Conservation (phyloP, 2,329 filamentous ascomycete genomes). For the Exophiala mesophila region DNA sequence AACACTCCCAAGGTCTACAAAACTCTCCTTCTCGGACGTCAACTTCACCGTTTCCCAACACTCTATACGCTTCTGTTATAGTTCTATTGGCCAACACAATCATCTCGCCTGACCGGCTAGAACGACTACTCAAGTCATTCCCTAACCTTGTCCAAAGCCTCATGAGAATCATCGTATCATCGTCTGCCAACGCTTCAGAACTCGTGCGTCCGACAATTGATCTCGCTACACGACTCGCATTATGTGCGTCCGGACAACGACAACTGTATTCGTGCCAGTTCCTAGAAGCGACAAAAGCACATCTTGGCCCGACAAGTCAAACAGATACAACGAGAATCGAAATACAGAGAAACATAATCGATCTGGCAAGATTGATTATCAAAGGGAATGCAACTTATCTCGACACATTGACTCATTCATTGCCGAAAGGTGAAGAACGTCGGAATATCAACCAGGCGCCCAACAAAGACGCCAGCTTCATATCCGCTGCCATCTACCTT, state of each 20-base stretch:
- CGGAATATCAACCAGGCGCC: not conserved
- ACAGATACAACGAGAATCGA: slow-evolving; percentile 6
- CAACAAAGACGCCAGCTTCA: not conserved
- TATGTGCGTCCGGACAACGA: slow-evolving; percentile 15
- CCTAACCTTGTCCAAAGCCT: slow-evolving; percentile 5
- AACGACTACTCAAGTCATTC: slow-evolving; percentile 1
- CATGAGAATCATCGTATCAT: not conserved
- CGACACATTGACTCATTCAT: slow-evolving; percentile 1
- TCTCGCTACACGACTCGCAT: slow-evolving; percentile 14
- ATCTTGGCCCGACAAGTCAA: slow-evolving; percentile 6
- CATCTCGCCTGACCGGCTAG: slow-evolving; percentile 13
- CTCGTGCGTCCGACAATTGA: slow-evolving; percentile 19
- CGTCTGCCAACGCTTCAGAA: slow-evolving; percentile 4
- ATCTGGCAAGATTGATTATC: slow-evolving; percentile 15
- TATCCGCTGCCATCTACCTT: slow-evolving; percentile 7
- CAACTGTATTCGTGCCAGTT: slow-evolving; percentile 6
- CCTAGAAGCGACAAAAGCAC: not conserved
- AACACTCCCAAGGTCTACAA: slow-evolving; percentile 1
- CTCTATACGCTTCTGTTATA: slow-evolving; percentile 11
- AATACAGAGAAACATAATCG: slow-evolving; percentile 12
- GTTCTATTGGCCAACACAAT: slow-evolving; percentile 19
- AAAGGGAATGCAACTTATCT: slow-evolving; percentile 9
- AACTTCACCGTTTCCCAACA: not conserved
- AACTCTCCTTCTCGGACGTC: not conserved
- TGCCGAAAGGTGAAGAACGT: not conserved